phyloP scores from a whole-genome alignment of 2,329 filamentous ascomycete species.

The Mycosphaerella sp. region DNA sequence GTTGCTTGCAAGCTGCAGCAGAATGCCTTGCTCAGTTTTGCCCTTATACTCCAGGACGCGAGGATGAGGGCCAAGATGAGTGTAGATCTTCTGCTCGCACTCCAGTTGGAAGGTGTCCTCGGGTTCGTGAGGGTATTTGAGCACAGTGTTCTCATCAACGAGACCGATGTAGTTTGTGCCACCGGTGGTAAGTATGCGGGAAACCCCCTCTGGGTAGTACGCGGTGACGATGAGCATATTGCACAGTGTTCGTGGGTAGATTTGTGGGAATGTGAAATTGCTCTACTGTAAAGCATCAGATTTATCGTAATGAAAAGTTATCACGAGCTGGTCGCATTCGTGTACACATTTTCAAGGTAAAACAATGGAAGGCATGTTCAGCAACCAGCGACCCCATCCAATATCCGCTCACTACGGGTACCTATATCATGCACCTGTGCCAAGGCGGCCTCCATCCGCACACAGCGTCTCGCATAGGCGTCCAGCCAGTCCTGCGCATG shows the following conservation, averaged over 20 bases:
- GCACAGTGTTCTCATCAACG: constrained; percentile 1
- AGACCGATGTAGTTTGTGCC: not conserved
- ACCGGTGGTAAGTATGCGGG: constrained; percentile 1
- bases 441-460: constrained; percentile 32
- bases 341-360: too few species aligned
- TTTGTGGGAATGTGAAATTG: too few species aligned
- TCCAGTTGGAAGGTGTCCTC: not conserved
- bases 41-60: not conserved
- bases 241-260: not conserved
- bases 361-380: too few species aligned
- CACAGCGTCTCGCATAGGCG: constrained; percentile 32
- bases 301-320: too few species aligned
- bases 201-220: constrained; percentile 1
- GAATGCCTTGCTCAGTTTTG: not conserved
- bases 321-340: too few species aligned
- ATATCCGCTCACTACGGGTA: constrained; percentile 8
- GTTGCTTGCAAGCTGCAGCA: not conserved
- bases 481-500: constrained; percentile 36
- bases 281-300: too few species aligned
- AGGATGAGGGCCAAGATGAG: not conserved
- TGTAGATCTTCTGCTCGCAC: not conserved
- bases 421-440: constrained; percentile 12
- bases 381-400: constrained; percentile 9
- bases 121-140: constrained; percentile 4
- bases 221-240: not conserved